Conservation (phyloP, 768 basidiomycete genomes). For the Boletus patriciae region DNA sequence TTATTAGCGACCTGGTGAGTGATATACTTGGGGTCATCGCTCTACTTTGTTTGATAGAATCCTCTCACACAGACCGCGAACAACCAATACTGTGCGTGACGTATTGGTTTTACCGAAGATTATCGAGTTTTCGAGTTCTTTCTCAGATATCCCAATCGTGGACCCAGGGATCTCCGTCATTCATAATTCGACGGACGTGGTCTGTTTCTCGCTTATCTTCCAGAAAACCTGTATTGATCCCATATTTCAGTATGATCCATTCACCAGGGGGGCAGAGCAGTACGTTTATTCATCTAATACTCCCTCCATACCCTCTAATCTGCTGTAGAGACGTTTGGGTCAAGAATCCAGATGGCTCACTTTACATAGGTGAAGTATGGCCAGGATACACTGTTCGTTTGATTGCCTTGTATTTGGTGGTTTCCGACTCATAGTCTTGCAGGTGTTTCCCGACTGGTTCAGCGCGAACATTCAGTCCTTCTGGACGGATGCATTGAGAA, state of each 20-base stretch:
- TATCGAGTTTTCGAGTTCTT: neutral
- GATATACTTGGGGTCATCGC: neutral
- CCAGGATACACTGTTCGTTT: constrained; percentile 67
- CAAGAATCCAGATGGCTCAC: constrained; percentile 67
- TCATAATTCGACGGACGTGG: constrained; percentile 59
- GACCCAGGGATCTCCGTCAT: constrained; percentile 60
- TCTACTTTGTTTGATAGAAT: neutral
- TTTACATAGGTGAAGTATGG: constrained; percentile 76
- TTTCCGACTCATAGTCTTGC: neutral
- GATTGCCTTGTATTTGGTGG: neutral
- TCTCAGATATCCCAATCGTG: constrained; percentile 63
- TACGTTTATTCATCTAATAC: constrained; percentile 24
- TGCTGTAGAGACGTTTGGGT: constrained; percentile 59
- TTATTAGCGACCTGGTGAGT: constrained; percentile 56
- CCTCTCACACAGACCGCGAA: constrained; percentile 10
- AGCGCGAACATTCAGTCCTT: constrained; percentile 46
- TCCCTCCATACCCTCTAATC: neutral
- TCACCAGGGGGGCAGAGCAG: constrained; percentile 59
- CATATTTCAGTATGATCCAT: constrained; percentile 59
- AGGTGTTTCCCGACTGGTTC: constrained; percentile 65
- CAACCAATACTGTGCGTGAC: constrained; percentile 23
- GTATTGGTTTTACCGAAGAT: neutral
- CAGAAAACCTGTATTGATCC: neutral
- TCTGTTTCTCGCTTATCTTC: constrained; percentile 33
- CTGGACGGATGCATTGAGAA: constrained; percentile 59